These are phyloP conservation scores for Fusarium lateritium DNA, from an alignment of 2,329 filamentous ascomycete species.

Conservation along the genomic window DNA sequence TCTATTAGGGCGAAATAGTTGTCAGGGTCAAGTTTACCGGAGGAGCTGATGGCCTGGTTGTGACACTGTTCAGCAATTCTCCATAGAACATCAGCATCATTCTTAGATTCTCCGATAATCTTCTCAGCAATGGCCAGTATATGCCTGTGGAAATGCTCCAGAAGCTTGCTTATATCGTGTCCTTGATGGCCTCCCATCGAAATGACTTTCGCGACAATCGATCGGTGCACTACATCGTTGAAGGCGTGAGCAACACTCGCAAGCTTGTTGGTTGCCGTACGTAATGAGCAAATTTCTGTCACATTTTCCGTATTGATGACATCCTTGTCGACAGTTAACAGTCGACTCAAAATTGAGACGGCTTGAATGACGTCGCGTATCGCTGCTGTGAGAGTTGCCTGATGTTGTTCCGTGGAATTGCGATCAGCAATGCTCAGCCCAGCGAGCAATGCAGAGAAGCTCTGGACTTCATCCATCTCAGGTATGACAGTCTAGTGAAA, in stretches of 20 bases:
- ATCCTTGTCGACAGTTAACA: accelerated
- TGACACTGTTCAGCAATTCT: not conserved
- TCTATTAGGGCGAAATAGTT: not conserved
- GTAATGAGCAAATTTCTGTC: accelerated
- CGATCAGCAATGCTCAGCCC: not conserved
- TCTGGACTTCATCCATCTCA: too few species aligned
- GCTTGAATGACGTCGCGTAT: not conserved
- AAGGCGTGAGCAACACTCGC: accelerated
- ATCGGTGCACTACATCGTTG: not conserved
- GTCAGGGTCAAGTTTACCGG: accelerated
- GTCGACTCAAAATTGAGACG: too few species aligned
- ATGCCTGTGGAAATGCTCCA: not conserved
- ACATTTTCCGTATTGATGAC: not conserved
- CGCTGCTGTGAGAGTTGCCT: too few species aligned
- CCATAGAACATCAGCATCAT: not conserved
- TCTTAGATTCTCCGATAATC: not conserved
- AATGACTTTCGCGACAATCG: not conserved
- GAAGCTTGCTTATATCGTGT: not conserved
- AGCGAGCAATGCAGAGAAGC: too few species aligned
- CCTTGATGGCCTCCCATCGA: not conserved
- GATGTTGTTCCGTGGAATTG: not conserved
- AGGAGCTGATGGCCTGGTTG: not conserved
- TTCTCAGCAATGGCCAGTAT: not conserved
- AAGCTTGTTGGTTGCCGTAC: accelerated
- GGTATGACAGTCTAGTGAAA: too few species aligned